phyloP scores from a whole-genome alignment of 2,329 filamentous ascomycete species.

The Aspergillus tubingensis region DNA sequence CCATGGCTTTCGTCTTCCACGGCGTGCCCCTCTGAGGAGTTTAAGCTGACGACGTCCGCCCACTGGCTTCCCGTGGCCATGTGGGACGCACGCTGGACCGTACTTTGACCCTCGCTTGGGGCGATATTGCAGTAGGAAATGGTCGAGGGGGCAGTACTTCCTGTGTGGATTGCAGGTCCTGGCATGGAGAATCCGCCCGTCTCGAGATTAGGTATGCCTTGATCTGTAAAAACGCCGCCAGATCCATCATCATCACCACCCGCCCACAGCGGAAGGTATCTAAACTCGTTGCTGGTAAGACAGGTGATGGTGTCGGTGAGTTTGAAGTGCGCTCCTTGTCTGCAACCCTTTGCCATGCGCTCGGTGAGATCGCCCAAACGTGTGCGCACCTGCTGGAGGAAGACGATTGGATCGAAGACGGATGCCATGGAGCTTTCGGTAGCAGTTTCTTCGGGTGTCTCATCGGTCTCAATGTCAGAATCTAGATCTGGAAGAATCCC shows the following conservation, averaged over 20 bases:
- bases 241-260: constrained; percentile 57
- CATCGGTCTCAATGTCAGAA: neutral
- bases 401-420: constrained; percentile 18
- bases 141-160: constrained; percentile 26
- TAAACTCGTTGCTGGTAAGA: constrained; percentile 59
- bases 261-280: constrained; percentile 67
- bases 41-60: constrained; percentile 30
- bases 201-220: constrained; percentile 36
- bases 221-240: constrained; percentile 51
- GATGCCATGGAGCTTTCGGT: too few relatives aligned
- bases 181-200: constrained; percentile 39
- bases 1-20: neutral
- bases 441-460: neutral
- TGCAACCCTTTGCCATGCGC: constrained; percentile 20
- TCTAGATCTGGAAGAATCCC: too few relatives aligned
- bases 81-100: constrained; percentile 39
- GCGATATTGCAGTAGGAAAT: constrained; percentile 29
- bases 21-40: constrained; percentile 18
- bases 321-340: constrained; percentile 18
- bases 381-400: constrained; percentile 21
- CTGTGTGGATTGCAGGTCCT: constrained; percentile 37
- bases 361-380: constrained; percentile 21
- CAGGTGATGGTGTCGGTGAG: constrained; percentile 51
- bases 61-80: constrained; percentile 35
- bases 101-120: constrained; percentile 32